Evolutionary conservation across 495 filamentous ascomycete genomes (phyloP).

Genomic region (Cairneyella variabilis): DNA sequence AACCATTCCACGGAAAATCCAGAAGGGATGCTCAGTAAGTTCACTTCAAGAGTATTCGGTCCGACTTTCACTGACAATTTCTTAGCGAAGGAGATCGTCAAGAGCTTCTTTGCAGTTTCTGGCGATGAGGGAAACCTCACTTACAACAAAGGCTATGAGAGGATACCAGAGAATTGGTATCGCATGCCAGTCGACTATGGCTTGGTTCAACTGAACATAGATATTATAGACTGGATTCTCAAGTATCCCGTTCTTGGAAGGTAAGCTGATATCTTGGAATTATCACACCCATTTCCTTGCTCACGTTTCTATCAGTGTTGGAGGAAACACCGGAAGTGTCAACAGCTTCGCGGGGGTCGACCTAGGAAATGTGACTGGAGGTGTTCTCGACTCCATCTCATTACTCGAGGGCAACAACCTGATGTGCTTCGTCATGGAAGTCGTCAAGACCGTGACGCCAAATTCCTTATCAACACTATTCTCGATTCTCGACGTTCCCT

Average conservation of each 20-base stretch:
- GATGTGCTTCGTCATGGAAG: conserved; percentile 42
- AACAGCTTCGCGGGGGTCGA: conserved; percentile 53
- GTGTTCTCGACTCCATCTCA: conserved; percentile 36
- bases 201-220: conserved; percentile 34
- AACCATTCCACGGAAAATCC: conserved; percentile 42
- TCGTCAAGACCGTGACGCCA: conserved; percentile 37
- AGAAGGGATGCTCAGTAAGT: conserved; percentile 38
- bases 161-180: conserved; percentile 60
- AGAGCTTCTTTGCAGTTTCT: conserved; percentile 40
- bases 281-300: conserved; percentile 2
- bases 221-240: conserved; percentile 35
- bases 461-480: conserved; percentile 35
- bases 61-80: conserved; percentile 15
- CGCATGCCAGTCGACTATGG: conserved; percentile 40
- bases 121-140: conserved; percentile 31
- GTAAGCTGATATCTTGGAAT: neutral
- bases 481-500: neutral
- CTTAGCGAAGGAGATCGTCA: conserved; percentile 37
- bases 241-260: conserved; percentile 33
- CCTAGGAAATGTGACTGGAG: conserved; percentile 42
- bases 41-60: neutral
- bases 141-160: conserved; percentile 44
- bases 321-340: conserved; percentile 51
- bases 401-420: conserved; percentile 44
- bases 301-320: conserved; percentile 33